phyloP scores from a whole-genome alignment of 805 yeast species.

The Lipomyces yamanashiensis region DNA sequence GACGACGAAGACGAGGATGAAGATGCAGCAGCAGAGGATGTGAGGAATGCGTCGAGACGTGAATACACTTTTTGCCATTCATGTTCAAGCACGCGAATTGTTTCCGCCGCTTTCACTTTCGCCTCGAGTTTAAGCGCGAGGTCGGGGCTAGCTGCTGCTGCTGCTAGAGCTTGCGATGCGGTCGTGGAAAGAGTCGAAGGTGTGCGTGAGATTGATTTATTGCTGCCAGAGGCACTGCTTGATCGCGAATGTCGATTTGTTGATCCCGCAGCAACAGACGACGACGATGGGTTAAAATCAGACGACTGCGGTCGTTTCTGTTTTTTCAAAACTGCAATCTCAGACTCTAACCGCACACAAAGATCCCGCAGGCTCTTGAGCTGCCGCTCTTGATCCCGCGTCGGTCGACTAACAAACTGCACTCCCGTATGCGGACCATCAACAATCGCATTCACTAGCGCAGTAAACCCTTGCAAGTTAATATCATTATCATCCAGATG shows the following conservation, averaged over 20 bases:
- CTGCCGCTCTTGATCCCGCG: constrained; percentile 24
- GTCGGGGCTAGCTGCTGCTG: constrained; percentile 10
- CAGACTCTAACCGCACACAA: constrained; percentile 19
- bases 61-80: constrained; percentile 36
- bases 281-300: background rate
- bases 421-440: constrained; percentile 20
- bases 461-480: constrained; percentile 38
- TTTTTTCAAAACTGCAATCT: constrained; percentile 26
- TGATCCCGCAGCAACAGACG: background rate
- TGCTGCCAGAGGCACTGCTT: background rate
- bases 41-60: constrained; percentile 23
- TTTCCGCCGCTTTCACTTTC: constrained; percentile 25
- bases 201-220: background rate
- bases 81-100: constrained; percentile 23
- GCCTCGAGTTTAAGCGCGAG: constrained; percentile 26
- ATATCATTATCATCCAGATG: constrained; percentile 38
- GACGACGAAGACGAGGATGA: background rate
- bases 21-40: background rate
- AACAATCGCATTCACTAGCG: constrained; percentile 30
- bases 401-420: constrained; percentile 20
- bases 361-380: constrained; percentile 17
- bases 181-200: background rate
- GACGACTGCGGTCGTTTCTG: constrained; percentile 19
- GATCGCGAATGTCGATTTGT: constrained; percentile 5
- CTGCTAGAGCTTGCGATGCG: background rate